Conservation (phyloP, 1,139 yeast genomes). For the Debaryomyces singareniensis region DNA sequence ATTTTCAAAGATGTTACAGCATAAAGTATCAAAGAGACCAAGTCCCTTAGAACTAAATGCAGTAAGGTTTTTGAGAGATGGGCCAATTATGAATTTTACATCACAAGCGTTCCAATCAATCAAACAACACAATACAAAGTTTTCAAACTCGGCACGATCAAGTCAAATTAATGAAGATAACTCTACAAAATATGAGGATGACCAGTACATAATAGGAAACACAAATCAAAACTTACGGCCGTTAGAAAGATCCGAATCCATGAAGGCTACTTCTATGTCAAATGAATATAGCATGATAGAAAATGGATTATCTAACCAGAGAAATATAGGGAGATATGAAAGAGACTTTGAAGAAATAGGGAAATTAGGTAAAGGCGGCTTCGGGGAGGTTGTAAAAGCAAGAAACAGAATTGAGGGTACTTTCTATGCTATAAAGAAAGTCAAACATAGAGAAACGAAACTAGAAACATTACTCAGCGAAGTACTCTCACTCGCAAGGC, state of each 20-base stretch:
- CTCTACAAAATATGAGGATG: background rate
- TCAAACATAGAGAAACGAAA: slow-evolving; percentile 75
- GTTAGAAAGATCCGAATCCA: background rate
- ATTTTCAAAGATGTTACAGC: slow-evolving; percentile 56
- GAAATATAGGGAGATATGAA: slow-evolving; percentile 29
- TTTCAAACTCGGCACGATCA: background rate
- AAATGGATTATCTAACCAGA: slow-evolving; percentile 1
- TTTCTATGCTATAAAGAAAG: slow-evolving; percentile 88
- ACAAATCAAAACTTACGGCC: slow-evolving; percentile 1
- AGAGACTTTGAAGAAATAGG: slow-evolving; percentile 92
- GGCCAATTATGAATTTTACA: slow-evolving; percentile 27
- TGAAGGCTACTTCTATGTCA: background rate
- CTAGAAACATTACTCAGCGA: slow-evolving; percentile 80
- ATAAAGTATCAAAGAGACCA: slow-evolving; percentile 65
- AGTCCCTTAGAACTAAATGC: slow-evolving; percentile 82
- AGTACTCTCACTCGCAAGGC: slow-evolving; percentile 82
- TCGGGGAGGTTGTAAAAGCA: slow-evolving; percentile 95
- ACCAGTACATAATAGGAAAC: background rate
- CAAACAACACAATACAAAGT: background rate
- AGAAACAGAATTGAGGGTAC: slow-evolving; percentile 90
- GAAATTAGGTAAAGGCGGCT: slow-evolving; percentile 90
- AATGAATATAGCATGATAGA: slow-evolving; percentile 2
- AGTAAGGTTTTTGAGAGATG: slow-evolving; percentile 71
- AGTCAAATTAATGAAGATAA: background rate
- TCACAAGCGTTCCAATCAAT: background rate